Conservation (phyloP, 1,284 basidiomycete species). For the Ustilago cynodontis region DNA sequence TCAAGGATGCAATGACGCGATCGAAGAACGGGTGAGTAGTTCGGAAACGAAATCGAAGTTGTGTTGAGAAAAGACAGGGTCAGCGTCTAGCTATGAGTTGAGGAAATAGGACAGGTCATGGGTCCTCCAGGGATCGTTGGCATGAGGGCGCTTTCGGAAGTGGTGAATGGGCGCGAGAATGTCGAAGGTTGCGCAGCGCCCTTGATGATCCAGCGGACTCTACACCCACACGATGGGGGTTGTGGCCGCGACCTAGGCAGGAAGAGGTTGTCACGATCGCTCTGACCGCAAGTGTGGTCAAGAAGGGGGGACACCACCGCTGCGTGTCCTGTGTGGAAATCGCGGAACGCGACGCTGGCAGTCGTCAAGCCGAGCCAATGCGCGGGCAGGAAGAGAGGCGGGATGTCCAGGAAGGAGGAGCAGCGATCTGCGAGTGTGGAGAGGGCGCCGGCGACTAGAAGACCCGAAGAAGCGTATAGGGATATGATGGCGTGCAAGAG, state of each 20-base stretch:
- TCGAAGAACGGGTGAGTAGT: neutral
- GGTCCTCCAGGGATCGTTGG: slow-evolving; percentile 6
- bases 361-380: neutral
- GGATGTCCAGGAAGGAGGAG: neutral
- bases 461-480: slow-evolving; percentile 24
- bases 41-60: neutral
- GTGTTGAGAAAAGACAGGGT: neutral
- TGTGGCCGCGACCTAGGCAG: neutral
- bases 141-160: neutral
- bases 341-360: slow-evolving; percentile 7
- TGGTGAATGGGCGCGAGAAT: neutral
- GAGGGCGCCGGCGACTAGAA: slow-evolving; percentile 30
- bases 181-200: neutral
- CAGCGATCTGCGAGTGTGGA: neutral
- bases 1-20: slow-evolving; percentile 7
- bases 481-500: slow-evolving; percentile 40
- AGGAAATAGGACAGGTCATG: neutral
- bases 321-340: slow-evolving; percentile 5
- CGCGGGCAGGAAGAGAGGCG: slow-evolving; percentile 5
- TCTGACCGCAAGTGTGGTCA: neutral
- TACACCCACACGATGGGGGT: neutral
- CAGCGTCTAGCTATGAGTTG: slow-evolving; percentile 8
- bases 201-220: neutral
- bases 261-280: neutral
- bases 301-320: neutral